Evolutionary conservation across 495 filamentous ascomycete genomes (phyloP), one percentile per base, ranked within the genome.

Genomic region (Margaritispora aquatica): DNA sequence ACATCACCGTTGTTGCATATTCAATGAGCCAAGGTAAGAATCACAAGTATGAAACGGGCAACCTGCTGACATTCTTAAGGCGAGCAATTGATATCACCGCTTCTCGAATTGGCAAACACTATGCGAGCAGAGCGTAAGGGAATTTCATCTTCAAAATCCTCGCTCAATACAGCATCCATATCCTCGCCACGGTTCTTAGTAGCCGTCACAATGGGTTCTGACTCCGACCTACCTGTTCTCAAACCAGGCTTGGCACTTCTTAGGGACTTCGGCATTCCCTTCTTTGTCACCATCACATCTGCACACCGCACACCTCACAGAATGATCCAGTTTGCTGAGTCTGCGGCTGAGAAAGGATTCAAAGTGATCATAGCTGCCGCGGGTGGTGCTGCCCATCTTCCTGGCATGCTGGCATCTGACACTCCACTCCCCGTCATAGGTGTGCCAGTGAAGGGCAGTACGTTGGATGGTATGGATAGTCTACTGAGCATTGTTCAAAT

Each of bases 351-450:
- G 11, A 77, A 80, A 1, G 88, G 89, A 24, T 80, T 96, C 74
- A 87, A 88, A 72, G 91, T 94, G 41, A 92, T 97, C 70, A 96
- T 98, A 69, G 93, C 94, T 0, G 93, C 92, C 11, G 94, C 95
- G 17, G 93, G 92, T 48, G 93, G 94, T 38, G 92, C 92, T 0
- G 93, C 93, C 13, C 90, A 96, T 71, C 75, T 96, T 5, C 94
- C 92, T 9, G 93, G 95, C 38, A 97, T 97, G 94, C 76, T 88
- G 10, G 88, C 92, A 1, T 87, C 89, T 13, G 84, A 88, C 71
- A 94, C 90, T 11, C 80, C 84, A n/a, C 78, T 97, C 29, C 94
- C 93, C 0, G 93, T 97, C 15, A 93, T 97, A 57, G 94, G 95
- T 15, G 83, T 97, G 1, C 94, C 95, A 0, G 86, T 98, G 20